Base-by-base conservation (phyloP, 2,329 filamentous ascomycete species). In the Phaeosphaeriaceae sp. region DNA sequence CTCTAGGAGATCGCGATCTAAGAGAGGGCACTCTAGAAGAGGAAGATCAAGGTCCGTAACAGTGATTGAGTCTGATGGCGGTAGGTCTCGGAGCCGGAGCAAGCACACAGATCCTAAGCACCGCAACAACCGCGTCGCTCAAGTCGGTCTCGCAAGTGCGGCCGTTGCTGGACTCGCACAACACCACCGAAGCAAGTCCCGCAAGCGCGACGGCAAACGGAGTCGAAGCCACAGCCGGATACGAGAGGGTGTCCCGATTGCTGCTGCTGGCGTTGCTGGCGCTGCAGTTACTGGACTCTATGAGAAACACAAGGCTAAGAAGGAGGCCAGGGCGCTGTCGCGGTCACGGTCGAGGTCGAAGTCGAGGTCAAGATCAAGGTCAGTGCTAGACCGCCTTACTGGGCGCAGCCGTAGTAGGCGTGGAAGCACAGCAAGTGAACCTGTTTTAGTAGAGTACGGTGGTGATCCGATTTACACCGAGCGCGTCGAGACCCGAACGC, bases 401-500 rank as follows among this genome's bases (percentile, higher is more conserved):
- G 68, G 68, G 53, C 68, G 66, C 46, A 69, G 57, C 63, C 67
- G 65, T 57, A 66, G 80, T 70, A 71, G 77, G 75, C 73, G 74
- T 59, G 72, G 76, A 65, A 78, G 73, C 72, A 71, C 82, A 68
- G 75, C 78, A 62, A 80, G 78, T 77, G 79, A 83, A 69, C 77
- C 79, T 69, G 82, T 80, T 58, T 76, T 89, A 75, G 87, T 89
- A 77, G 86, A 88, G 72, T 89, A 89, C 73, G 87, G 87, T 63
- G 82, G 84, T 70, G 84, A 86, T 69, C 87, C 86, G 7, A 85
- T 89, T 54, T 83, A 86, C 65, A 83, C 84, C 66, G 85, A 85
- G 58, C 79, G 78, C 82, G 60, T 67, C 69, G 40, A 70, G 73
- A 70, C 68, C 53, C 68, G 62, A 33, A 60, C 66, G 24, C 67